phyloP scores from a whole-genome alignment of 1,284 basidiomycete genomes.

The Trichosporon ovoides region DNA sequence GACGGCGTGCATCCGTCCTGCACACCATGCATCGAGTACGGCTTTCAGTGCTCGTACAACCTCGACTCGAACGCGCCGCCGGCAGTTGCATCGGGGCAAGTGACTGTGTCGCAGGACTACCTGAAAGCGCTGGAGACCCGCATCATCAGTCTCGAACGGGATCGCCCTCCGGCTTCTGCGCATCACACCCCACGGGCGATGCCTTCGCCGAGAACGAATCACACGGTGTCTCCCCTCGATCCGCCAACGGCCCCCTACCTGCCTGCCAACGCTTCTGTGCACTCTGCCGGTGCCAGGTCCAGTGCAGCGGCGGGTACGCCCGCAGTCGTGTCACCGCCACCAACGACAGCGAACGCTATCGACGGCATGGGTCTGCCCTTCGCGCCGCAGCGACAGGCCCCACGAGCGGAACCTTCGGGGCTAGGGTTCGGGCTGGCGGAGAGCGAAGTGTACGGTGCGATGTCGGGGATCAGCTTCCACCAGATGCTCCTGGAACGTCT shows the following conservation, averaged over 20 bases:
- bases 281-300: not conserved
- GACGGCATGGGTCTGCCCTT: constrained; percentile 20
- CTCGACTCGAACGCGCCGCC: constrained; percentile 17
- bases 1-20: constrained; percentile 20
- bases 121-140: constrained; percentile 11
- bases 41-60: constrained; percentile 16
- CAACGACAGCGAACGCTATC: not conserved
- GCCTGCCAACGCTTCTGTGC: no score
- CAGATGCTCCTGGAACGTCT: constrained; percentile 19
- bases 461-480: constrained; percentile 23
- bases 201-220: not conserved
- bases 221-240: not conserved
- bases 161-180: not conserved
- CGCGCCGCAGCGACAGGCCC: not conserved
- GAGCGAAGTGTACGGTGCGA: constrained; percentile 19
- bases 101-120: constrained; percentile 14
- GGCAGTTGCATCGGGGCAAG: constrained; percentile 1
- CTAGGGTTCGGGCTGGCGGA: not conserved
- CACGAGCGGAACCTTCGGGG: not conserved
- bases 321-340: not conserved
- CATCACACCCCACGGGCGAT: not conserved
- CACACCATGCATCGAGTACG: constrained; percentile 16
- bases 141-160: constrained; percentile 3
- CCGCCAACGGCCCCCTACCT: no score
- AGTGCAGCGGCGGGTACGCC: not conserved